Base-by-base conservation (phyloP, 2,329 filamentous ascomycete genomes). In the Phaeomoniella chlamydospora region DNA sequence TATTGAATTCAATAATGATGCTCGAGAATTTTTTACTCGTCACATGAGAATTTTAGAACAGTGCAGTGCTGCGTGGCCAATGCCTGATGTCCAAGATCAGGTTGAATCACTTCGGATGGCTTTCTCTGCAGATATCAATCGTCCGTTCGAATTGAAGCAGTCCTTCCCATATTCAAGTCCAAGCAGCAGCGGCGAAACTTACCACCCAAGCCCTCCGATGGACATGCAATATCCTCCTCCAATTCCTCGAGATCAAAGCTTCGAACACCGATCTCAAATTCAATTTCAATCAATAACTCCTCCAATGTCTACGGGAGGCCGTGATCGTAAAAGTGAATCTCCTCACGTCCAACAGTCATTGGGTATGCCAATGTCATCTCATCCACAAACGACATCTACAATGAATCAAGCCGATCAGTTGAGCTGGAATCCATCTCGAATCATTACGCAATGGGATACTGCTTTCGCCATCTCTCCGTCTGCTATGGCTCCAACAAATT, bases 31-130 rank as follows among this genome's bases (percentile, higher is more conserved):
- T 53, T 96, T 96, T 50, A 81, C 84, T 2, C 72, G 88, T 33
- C 87, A 94, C 49, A 94, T 96, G 88, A 77, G 87, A 37, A 79
- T 96, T 26, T 65, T 96, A 39, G 88, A 96, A 55, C 78, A 76
- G 44, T 90, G 86, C 47, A 82, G 84, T 52, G 68, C 72, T 5
- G 76, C 77, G 3, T 92, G 84, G 80, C 80, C 84, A 2, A 85
- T 92, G 72, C 80, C 82, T 2, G 87, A 94, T 48, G 80, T 94
- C 60, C 79, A 92, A 53, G 78, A 77, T 36, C 86, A 94, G 56
- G 85, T 96, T 44, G 80, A 94, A 51, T 80, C 83, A 29, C 72
- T 96, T 18, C 77, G 88, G 29, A 77, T 88, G 51, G 88, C 88
- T 3, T 96, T 96, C 52, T 94, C 88, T 17, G 82, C 83, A 36